phyloP scores from a whole-genome alignment of 2,329 filamentous ascomycete genomes.

The Arthroderma sp. region DNA sequence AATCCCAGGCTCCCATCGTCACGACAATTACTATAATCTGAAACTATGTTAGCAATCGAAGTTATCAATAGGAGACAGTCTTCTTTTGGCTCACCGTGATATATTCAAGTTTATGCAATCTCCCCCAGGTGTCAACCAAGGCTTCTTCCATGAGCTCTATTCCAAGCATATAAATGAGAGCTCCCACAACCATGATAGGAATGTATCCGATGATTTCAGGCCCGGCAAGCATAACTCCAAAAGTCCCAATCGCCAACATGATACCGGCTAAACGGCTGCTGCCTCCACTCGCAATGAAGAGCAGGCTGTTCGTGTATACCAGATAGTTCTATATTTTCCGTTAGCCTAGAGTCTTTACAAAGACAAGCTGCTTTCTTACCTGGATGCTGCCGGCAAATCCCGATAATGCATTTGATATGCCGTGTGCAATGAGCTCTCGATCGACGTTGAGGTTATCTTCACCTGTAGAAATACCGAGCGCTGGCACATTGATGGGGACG shows the following conservation, averaged over 20 bases:
- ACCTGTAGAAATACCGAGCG: slow-evolving; percentile 74
- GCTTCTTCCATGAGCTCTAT: slow-evolving; percentile 87
- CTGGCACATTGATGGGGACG: slow-evolving; percentile 95
- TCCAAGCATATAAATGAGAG: slow-evolving; percentile 85
- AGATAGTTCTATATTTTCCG: slow-evolving; percentile 64
- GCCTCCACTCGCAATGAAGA: slow-evolving; percentile 89
- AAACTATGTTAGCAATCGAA: slow-evolving; percentile 2
- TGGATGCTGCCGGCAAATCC: slow-evolving; percentile 76
- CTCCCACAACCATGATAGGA: slow-evolving; percentile 91
- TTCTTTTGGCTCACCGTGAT: slow-evolving; percentile 49
- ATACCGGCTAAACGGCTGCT: slow-evolving; percentile 75
- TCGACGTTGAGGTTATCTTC: slow-evolving; percentile 90
- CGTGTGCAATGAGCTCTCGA: slow-evolving; percentile 81
- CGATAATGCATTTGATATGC: slow-evolving; percentile 82
- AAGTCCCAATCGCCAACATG: slow-evolving; percentile 67
- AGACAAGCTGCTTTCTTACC: slow-evolving; percentile 20
- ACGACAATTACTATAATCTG: slow-evolving; percentile 74
- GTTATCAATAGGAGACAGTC: neutral
- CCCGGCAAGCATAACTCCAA: slow-evolving; percentile 69
- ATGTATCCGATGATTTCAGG: slow-evolving; percentile 86
- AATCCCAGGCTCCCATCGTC: slow-evolving; percentile 94
- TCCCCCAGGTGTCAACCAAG: slow-evolving; percentile 75
- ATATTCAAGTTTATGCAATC: slow-evolving; percentile 77
- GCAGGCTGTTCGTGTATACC: slow-evolving; percentile 93
- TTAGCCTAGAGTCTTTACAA: slow-evolving; percentile 7